Evolutionary conservation across 768 basidiomycete genomes (phyloP).

Genomic region (Lentinula lateritia): DNA sequence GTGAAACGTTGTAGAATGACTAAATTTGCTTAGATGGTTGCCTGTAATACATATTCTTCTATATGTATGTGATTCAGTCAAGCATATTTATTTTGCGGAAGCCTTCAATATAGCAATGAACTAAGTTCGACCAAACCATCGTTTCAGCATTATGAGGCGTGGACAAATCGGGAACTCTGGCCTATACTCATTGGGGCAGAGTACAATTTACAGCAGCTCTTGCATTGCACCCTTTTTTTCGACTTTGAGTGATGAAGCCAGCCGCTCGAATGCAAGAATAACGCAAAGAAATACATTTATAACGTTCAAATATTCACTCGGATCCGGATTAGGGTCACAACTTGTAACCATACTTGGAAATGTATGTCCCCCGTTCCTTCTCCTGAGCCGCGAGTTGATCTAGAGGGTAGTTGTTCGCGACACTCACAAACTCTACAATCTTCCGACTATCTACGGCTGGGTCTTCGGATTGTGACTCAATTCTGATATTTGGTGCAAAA

Average conservation of each 20-base stretch:
- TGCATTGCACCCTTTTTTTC: too few species aligned
- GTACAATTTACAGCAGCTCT: too few species aligned
- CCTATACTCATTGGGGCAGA: too few species aligned
- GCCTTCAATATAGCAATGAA: too few species aligned
- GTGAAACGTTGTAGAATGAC: background rate
- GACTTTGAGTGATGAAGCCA: too few species aligned
- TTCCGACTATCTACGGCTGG: background rate
- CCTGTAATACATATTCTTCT: background rate
- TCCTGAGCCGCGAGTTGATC: background rate
- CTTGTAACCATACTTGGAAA: background rate
- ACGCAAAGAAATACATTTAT: too few species aligned
- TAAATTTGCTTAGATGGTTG: constrained; percentile 13
- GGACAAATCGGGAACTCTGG: too few species aligned
- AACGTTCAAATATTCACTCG: too few species aligned
- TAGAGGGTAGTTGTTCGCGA: background rate
- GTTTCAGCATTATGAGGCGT: too few species aligned
- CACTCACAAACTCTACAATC: background rate
- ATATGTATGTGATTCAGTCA: background rate
- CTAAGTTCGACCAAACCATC: too few species aligned
- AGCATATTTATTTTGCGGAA: too few species aligned
- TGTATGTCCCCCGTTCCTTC: background rate
- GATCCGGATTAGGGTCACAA: background rate
- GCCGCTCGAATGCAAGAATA: too few species aligned
- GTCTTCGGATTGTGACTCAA: background rate
- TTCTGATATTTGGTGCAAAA: background rate